These are phyloP conservation scores for Cubamyces sp. DNA, from an alignment of 768 basidiomycete genomes.

Conservation along the genomic window DNA sequence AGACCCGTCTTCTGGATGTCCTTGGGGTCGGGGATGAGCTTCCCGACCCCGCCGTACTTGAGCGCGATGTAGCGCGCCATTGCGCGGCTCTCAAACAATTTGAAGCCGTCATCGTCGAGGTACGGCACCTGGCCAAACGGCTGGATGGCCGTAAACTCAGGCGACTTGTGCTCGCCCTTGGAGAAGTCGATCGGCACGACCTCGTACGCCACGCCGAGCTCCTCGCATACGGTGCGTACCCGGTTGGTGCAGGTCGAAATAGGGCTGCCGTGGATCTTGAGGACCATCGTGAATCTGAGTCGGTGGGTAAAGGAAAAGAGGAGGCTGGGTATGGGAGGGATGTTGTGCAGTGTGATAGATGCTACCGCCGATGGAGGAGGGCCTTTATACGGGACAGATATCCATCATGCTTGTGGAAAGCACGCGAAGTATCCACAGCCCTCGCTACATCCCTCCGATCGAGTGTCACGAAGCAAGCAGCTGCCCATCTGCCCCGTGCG, in stretches of 20 bases:
- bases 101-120: slow-evolving; percentile 63
- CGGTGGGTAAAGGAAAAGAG: no score
- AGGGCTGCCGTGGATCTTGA: slow-evolving; percentile 41
- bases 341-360: neutral
- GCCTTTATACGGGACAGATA: no score
- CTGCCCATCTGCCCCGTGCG: no score
- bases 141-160: slow-evolving; percentile 50
- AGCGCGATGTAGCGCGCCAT: slow-evolving; percentile 61
- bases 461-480: no score
- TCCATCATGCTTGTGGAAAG: neutral
- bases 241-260: slow-evolving; percentile 54
- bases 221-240: slow-evolving; percentile 55
- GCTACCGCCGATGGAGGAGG: neutral
- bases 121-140: slow-evolving; percentile 70
- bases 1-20: slow-evolving; percentile 44
- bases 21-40: slow-evolving; percentile 48
- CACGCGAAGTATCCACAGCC: neutral
- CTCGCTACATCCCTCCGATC: no score
- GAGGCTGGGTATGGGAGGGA: no score
- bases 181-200: slow-evolving; percentile 47
- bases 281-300: slow-evolving; percentile 34
- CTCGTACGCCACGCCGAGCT: slow-evolving; percentile 61
- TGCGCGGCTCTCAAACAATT: slow-evolving; percentile 69
- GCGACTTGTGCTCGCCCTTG: slow-evolving; percentile 50
- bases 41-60: slow-evolving; percentile 54